A percentile compares a stretch with the other conserved stretches of the same genome.
These are phyloP conservation scores for Calocera viscosa DNA, from an alignment of 768 basidiomycete species.

Conservation along the genomic window DNA sequence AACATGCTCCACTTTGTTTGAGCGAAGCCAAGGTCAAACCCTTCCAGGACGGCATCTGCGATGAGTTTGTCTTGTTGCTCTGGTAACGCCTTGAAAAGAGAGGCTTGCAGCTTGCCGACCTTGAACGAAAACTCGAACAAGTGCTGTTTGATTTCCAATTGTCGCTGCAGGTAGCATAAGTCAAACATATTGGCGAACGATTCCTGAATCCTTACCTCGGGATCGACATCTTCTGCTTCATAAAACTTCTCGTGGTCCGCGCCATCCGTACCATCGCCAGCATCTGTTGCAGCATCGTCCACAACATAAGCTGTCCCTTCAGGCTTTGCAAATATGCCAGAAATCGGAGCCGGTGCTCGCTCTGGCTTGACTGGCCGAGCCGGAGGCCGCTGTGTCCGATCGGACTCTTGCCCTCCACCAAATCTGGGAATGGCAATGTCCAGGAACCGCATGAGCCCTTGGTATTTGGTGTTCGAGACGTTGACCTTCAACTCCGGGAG, in stretches of 20 bases:
- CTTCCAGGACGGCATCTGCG: slow-evolving; percentile 65
- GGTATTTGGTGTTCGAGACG: slow-evolving; percentile 80
- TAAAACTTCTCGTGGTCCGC: slow-evolving; percentile 38
- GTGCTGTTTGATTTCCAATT: slow-evolving; percentile 37
- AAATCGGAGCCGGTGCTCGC: background rate
- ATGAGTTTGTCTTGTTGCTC: slow-evolving; percentile 53
- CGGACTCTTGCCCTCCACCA: slow-evolving; percentile 22
- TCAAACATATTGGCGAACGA: background rate
- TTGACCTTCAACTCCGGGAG: slow-evolving; percentile 82
- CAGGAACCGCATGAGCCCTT: slow-evolving; percentile 80
- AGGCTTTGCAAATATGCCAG: background rate
- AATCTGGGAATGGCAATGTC: slow-evolving; percentile 84
- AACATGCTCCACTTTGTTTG: slow-evolving; percentile 76
- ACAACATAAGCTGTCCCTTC: slow-evolving; percentile 12
- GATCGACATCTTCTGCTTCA: slow-evolving; percentile 52
- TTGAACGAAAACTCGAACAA: slow-evolving; percentile 77
- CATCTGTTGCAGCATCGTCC: slow-evolving; percentile 15
- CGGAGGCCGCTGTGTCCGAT: background rate
- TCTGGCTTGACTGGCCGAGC: slow-evolving; percentile 16
- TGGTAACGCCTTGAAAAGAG: slow-evolving; percentile 55
- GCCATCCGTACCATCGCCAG: slow-evolving; percentile 20
- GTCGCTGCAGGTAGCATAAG: slow-evolving; percentile 33
- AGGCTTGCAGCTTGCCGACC: slow-evolving; percentile 69
- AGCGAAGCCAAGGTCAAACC: slow-evolving; percentile 62
- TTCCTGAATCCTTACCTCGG: slow-evolving; percentile 34